A percentile compares a stretch with the other conserved stretches of the same genome.
These are phyloP conservation scores for Calocera viscosa DNA, from an alignment of 768 basidiomycete genomes.

Conservation along the genomic window DNA sequence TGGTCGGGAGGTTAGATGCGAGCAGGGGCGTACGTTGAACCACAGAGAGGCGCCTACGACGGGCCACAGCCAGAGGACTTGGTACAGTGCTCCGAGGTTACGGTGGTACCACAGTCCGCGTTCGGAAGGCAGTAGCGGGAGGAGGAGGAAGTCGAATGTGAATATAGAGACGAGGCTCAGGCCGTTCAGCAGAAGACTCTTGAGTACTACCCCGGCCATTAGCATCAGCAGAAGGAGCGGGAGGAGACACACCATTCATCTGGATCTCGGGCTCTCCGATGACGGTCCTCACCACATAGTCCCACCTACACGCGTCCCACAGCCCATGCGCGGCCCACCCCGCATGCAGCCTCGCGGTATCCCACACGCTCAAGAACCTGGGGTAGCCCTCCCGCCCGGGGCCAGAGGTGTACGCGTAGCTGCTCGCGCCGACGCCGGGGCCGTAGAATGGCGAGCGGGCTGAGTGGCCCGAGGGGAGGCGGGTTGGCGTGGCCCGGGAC, in stretches of 20 bases:
- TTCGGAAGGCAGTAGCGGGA: conserved; percentile 50
- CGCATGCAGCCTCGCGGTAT: conserved; percentile 48
- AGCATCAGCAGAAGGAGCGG: not conserved
- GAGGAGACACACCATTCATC: conserved; percentile 31
- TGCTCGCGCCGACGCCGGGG: not conserved
- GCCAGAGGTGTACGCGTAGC: not conserved
- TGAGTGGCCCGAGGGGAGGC: not conserved
- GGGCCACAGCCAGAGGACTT: conserved; percentile 65
- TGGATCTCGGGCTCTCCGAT: conserved; percentile 64
- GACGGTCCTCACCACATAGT: conserved; percentile 45
- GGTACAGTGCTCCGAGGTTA: conserved; percentile 66
- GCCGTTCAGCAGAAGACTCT: conserved; percentile 59
- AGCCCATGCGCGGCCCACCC: conserved; percentile 49
- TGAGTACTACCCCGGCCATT: conserved; percentile 34
- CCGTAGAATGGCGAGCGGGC: not conserved
- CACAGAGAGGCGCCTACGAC: conserved; percentile 65
- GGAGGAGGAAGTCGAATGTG: conserved; percentile 58
- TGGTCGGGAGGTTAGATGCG: not conserved
- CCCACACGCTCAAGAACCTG: conserved; percentile 49
- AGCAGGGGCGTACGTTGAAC: conserved; percentile 50
- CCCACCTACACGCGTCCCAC: conserved; percentile 62
- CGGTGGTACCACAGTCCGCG: conserved; percentile 51
- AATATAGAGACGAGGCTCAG: conserved; percentile 62
- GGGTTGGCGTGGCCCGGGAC: not conserved
- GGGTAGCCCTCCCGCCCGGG: conserved; percentile 36